Base-by-base conservation (phyloP, 345 rosid genomes). In the Hevea brasiliensis region DNA sequence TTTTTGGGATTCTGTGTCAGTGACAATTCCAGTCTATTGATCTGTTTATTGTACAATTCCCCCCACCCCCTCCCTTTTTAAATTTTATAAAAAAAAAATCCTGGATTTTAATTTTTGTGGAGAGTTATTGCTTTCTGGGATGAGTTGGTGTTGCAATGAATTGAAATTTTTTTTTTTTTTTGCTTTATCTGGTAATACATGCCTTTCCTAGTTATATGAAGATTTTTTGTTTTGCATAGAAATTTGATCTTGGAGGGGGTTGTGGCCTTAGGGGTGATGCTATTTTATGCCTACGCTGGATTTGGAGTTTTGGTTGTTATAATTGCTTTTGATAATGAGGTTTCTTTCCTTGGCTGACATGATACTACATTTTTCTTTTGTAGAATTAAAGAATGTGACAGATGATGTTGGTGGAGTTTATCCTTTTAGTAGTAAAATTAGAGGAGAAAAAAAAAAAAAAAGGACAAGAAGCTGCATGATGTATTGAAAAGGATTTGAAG, bases 261-360 rank as follows among this genome's bases (percentile, higher is more conserved):
- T 32, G 37, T 2, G 37, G 37, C 37, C 37, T 32, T 32, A 1
- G 37, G 37, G 4, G 37, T 32, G 37, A 32, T 32, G 37, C 37
- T 32, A 32, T 32, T 32, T 32, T 32, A 32, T 32, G 37, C 37
- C 37, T 1, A 32, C 37, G 65, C 48, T 47, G 58, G 69, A 65
- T 64, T 59, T 73, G 67, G 65, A 62, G 35, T 67, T 72, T 41
- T 53, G 48, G 23, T 60, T 76, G 35, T 21, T 53, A 29, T 48
- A 53, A 61, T 61, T 35, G 54, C 66, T 63, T 55, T 70, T 45
- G 35, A 59, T 26, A 13, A 59, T 27, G 37, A 14, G 62, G 20
- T 29, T 27, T 26, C 40, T 64, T 60, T 60, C 35, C 13, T 69
- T n/a, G 26, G 5, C 13, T 70, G 15, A n/a, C n/a, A n/a, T n/a